Evolutionary conservation across 371 early-diverging fungal genomes (phyloP).

Genomic region (Parasitella parasitica): DNA sequence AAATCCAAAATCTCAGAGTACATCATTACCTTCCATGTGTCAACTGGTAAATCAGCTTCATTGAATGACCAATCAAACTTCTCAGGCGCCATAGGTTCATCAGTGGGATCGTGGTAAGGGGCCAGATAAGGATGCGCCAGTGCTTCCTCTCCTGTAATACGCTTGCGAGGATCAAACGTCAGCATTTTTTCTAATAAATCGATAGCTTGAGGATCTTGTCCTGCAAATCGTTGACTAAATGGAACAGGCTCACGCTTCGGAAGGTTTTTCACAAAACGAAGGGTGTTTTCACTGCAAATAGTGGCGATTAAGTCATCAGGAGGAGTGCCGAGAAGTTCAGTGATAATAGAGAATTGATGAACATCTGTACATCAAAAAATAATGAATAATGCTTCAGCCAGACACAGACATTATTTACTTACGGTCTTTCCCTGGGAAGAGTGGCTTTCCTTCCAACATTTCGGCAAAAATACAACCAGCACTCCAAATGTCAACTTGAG

Average conservation of each 20-base stretch:
- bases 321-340: conserved; percentile 91
- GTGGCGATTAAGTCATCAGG: conserved; percentile 89
- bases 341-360: conserved; percentile 93
- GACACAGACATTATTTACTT: conserved; percentile 29
- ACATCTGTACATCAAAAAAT: conserved; percentile 58
- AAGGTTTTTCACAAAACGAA: conserved; percentile 87
- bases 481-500: conserved; percentile 77
- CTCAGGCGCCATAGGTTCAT: conserved; percentile 82
- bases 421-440: conserved; percentile 95
- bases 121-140: conserved; percentile 85
- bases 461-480: conserved; percentile 90
- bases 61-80: conserved; percentile 96
- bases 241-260: conserved; percentile 81
- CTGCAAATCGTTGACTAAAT: conserved; percentile 63
- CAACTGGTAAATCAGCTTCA: conserved; percentile 85
- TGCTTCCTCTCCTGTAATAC: conserved; percentile 89
- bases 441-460: conserved; percentile 80
- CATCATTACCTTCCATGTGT: conserved; percentile 89
- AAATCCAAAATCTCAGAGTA: conserved; percentile 71
- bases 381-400: background rate
- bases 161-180: conserved; percentile 88
- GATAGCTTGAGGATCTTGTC: conserved; percentile 66
- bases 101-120: conserved; percentile 91
- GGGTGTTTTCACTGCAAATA: conserved; percentile 92
- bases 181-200: conserved; percentile 91